Evolutionary conservation across 768 basidiomycete genomes (phyloP), one percentile per base, ranked within the genome.

Genomic region (Mycena epipterygia): DNA sequence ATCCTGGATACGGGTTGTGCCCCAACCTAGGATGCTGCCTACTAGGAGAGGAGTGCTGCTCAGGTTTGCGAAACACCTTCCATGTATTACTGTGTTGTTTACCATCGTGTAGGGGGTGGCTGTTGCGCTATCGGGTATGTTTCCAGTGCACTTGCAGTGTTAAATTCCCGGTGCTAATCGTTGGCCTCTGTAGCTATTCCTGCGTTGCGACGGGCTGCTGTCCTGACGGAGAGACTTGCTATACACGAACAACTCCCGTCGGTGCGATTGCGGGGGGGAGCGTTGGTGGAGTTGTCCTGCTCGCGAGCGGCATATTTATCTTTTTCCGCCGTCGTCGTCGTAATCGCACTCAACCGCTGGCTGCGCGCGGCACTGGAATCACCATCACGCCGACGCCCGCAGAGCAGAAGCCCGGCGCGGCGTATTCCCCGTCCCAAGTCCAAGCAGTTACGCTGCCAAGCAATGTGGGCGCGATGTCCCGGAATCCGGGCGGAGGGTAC

Each of bases 241-340:
- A 5, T 55, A 35, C 53, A 55, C 53, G 17, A 35, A 61, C 27
- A 49, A 61, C 59, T 61, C 59, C 59, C n/a, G n/a, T 35, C 46
- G 59, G 59, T 61, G 44, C 59, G 44, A 61, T 61, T 61, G 59
- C 59, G 42, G 59, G 59, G 32, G 59, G 59, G 14, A 48, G 5
- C 17, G 44, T 61, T 12, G 44, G 9, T 49, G 59, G 59, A 46
- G 44, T 61, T 14, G 2, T 61, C 59, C 23, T 61, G 42, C 42
- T 61, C 59, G 59, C 33, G 7, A 46, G 16, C 44, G 46, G 59
- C 44, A 48, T 61, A 46, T 46, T 61, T 49, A 33, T 35, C 29
- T 11, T 61, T 37, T 48, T 61, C 29, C 46, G 44, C 44, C 41
- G 59, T 32, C 55, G 55, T 37, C 42, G 59, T 33, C 59, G 59